Evolutionary conservation across 306 rosid species (phyloP), one percentile per base, ranked within the genome.

Genomic region (Vachellia pachyceras): DNA sequence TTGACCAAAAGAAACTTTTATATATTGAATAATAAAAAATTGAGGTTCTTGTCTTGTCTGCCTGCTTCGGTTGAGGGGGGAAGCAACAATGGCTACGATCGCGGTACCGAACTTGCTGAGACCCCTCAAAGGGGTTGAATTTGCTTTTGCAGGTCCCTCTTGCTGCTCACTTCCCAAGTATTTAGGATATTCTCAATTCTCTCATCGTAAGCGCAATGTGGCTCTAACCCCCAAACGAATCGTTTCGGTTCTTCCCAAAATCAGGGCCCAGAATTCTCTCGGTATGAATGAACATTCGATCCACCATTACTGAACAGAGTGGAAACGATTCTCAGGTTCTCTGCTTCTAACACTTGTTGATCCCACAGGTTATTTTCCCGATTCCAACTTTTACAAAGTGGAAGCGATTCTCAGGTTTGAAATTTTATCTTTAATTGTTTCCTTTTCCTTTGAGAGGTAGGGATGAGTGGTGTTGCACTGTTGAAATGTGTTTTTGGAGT

Each of bases 351-450:
- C 40, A 23, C 61, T 49, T 70, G 33, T 4, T 54, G 60, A 54
- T n/a, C 50, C 68, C 10, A 14, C 85, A 88, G 98, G 72, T 45
- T 90, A 90, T 85, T 55, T 79, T 72, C 96, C 97, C 13, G 91
- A 88, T 78, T 86, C 97, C 40, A 63, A 95, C 72, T 93, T 91
- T 84, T 95, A 91, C 88, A 91, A 93, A 89, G 90, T 95, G 82
- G 99, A 93, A 91, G 99, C 98, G 10, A 90, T 95, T 86, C 84
- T 95, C 73, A 90, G 97, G 98, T 92, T 75, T 45, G 50, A 33
- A 42, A 22, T 5, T 64, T 33, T 58, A 61, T 47, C 20, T 44
- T 67, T 60, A 37, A 37, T 46, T 55, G 36, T 29, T 45, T 63
- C 4, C 3, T 46, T 5, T 58, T 41, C 36, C 17, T 41, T 1